These are phyloP conservation scores for Hirsutella rhossiliensis DNA, from an alignment of 2,329 filamentous ascomycete species.

Conservation along the genomic window DNA sequence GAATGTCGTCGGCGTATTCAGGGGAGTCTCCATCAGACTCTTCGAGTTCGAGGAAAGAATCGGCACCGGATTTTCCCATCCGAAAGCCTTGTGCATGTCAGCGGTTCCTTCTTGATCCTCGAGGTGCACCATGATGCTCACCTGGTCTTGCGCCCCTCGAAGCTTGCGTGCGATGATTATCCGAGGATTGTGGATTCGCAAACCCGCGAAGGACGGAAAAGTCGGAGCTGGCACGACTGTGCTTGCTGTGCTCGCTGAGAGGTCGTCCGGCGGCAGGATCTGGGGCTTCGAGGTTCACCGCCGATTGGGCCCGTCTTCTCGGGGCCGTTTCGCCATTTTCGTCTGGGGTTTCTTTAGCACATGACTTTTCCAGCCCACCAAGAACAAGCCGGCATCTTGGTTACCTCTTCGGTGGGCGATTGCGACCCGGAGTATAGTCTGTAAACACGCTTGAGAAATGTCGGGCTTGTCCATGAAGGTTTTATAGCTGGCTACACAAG, in stretches of 20 bases:
- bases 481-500: conserved; percentile 61
- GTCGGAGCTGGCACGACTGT: conserved; percentile 61
- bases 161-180: conserved; percentile 16
- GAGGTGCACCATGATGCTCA: conserved; percentile 4
- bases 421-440: conserved; percentile 60
- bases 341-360: conserved; percentile 12
- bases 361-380: not conserved
- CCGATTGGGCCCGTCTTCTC: conserved; percentile 47
- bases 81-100: conserved; percentile 39
- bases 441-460: conserved; percentile 63
- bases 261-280: conserved; percentile 38
- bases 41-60: conserved; percentile 54
- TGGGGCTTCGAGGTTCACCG: conserved; percentile 46
- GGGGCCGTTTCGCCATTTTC: conserved; percentile 31
- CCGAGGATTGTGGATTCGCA: conserved; percentile 32
- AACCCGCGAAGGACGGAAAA: conserved; percentile 47
- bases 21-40: conserved; percentile 59
- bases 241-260: conserved; percentile 49
- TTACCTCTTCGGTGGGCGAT: conserved; percentile 58
- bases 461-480: conserved; percentile 60
- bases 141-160: conserved; percentile 20
- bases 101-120: conserved; percentile 11
- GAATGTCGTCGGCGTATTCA: conserved; percentile 54
- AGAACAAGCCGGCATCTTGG: conserved; percentile 12
- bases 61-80: conserved; percentile 32